Base-by-base conservation (phyloP, 192 early-diverging fungal genomes). In the Gaertneriomyces sp. region DNA sequence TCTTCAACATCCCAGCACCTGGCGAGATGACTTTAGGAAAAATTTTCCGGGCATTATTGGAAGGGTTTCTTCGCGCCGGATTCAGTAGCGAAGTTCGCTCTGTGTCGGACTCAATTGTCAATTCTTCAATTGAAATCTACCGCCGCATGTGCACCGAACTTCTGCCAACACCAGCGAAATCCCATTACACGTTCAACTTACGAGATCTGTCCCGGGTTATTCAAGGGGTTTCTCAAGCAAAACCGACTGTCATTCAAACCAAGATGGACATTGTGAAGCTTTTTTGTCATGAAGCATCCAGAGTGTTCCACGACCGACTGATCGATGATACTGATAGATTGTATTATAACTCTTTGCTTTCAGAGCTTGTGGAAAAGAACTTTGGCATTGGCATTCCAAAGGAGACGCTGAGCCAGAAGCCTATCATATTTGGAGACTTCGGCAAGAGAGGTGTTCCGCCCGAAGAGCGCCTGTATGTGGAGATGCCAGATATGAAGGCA, bases 101-200 rank as follows among this genome's bases (percentile, higher is more conserved):
- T 8, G 63, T 70, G 19, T 61, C 75, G 12, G 83, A 85, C 19
- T 79, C 81, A 6, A 79, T 85, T 58, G 78, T 85, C 46, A 79
- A 77, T 46, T 81, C 79, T 4, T 68, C 77, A 3, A 83, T 83
- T 16, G 81, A 85, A 53, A 82, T 85, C 42, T 85, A 85, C 60
- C 73, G 81, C n/a, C 67, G 76, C 17, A 85, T 85, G 83, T 79
- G 79, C 59, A 76, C 76, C 6, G 79, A 85, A 61, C 62, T 85
- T 52, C 69, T 85, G 12, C 83, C 83, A 17, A 85, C 83, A 2
- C 83, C 83, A 12, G 79, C 79, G 1, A 85, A 85, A 57, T 85
- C 83, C 1, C 83, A 85, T 64, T 85, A 85, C 53, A 85, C 83
- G 2, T 85, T 85, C 68, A 85, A 85, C 46, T 57, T 85, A 46